Evolutionary conservation across 108 stramenopile genomes (phyloP).

Genomic region (Skeletonema grethae): DNA sequence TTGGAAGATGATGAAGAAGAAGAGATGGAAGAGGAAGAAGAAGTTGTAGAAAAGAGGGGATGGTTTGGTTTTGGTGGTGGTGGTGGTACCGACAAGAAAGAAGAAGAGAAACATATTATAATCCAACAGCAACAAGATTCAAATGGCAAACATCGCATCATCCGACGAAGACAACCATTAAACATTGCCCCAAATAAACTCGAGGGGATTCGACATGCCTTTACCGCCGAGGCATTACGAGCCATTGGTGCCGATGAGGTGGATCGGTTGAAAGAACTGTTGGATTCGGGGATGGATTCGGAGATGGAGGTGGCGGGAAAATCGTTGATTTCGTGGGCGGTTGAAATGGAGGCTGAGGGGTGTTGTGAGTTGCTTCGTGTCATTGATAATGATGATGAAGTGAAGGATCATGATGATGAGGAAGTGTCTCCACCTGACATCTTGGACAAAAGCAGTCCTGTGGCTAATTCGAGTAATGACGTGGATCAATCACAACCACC

Average conservation of each 20-base stretch:
- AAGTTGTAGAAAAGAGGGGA: conserved; percentile 8
- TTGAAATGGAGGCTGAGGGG: conserved; percentile 68
- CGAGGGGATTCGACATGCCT: conserved; percentile 82
- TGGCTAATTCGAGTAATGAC: neutral
- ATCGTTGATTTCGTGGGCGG: conserved; percentile 67
- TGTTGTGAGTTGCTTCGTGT: conserved; percentile 56
- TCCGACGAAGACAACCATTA: conserved; percentile 43
- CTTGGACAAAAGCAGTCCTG: neutral
- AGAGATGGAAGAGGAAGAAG: conserved; percentile 14
- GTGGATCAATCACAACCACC: neutral
- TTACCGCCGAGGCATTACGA: conserved; percentile 83
- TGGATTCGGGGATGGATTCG: conserved; percentile 73
- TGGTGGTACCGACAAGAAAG: conserved; percentile 17
- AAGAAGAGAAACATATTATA: conserved; percentile 19
- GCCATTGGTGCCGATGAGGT: conserved; percentile 86
- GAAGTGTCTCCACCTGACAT: neutral
- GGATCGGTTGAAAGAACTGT: conserved; percentile 61
- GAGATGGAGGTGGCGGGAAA: conserved; percentile 60
- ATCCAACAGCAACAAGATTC: conserved; percentile 13
- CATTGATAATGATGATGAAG: neutral
- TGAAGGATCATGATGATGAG: neutral
- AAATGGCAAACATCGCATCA: neutral
- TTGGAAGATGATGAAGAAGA: conserved; percentile 12
- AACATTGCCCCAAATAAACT: conserved; percentile 70
- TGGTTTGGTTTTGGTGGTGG: conserved; percentile 48